Evolutionary conservation across 345 rosid species (phyloP), one percentile per base, ranked within the genome.

Genomic region (Gossypium raimondii): DNA sequence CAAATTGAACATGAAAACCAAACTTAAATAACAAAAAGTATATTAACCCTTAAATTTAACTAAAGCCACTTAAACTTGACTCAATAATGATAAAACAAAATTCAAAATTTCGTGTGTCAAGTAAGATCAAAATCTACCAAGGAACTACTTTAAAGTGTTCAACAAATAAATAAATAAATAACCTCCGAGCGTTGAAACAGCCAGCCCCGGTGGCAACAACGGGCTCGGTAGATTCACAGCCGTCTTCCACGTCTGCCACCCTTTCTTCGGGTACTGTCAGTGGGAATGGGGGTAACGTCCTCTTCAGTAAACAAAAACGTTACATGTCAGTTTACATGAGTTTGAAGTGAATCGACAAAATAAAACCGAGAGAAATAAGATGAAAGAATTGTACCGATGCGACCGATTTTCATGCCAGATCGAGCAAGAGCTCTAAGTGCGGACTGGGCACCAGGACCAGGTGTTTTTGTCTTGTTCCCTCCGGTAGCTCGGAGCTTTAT

Each of bases 381-480:
- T 18, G 74, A 41, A 0, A 56, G 44, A 34, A n/a, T 0, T 67
- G 7, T 29, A 43, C 98, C 97, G 18, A 93, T 93, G 41, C 98
- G 98, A 62, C 97, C 97, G 50, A 93, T 93, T 77, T 85, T 91
- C 97, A 91, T 91, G 81, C 98, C 95, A 9, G 98, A 89, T 75
- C 97, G 98, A 70, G 98, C 97, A 81, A 93, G 93, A 2, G 98
- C 97, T 83, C 97, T 82, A 12, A 93, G 92, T 24, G 98, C 94
- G 12, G 97, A 89, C 81, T 92, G 97, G 3, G 97, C 97, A 84
- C 94, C 97, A 3, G 97, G 94, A 41, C 94, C 94, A 76, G 94
- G 93, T 17, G 97, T 92, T 76, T 92, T 92, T 43, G 94, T 90
- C 82, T 92, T 87, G 86, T 92, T 92, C 4, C 94, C 97, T 20